These are phyloP conservation scores for Coniochaeta sp. DNA, from an alignment of 2,329 filamentous ascomycete genomes.

Conservation along the genomic window DNA sequence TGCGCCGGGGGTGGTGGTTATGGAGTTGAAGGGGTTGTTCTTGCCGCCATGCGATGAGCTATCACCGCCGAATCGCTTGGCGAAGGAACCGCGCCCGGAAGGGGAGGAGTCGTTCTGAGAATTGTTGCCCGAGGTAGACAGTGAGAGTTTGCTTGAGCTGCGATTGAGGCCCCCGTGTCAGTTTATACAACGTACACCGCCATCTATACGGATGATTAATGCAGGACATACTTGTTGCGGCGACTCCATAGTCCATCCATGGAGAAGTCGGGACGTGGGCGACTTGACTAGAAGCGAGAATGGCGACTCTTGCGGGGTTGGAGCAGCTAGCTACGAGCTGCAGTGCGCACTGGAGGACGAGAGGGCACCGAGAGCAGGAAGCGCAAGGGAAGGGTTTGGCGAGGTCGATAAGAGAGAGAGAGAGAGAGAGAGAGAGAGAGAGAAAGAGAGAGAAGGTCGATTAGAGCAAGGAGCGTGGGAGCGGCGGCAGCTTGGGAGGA, in stretches of 20 bases:
- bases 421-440: too few relatives aligned
- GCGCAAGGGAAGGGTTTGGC: neutral
- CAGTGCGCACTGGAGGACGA: neutral
- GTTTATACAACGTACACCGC: neutral
- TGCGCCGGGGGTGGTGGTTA: slow-evolving; percentile 64
- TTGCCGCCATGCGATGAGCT: slow-evolving; percentile 64
- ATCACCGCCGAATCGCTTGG: slow-evolving; percentile 70
- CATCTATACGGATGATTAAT: neutral
- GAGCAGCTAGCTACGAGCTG: slow-evolving; percentile 2
- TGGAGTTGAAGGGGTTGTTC: slow-evolving; percentile 70
- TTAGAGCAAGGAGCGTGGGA: neutral
- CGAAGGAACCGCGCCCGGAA: slow-evolving; percentile 44
- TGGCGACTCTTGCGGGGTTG: neutral
- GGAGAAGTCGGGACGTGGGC: slow-evolving; percentile 23
- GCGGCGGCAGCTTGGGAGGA: neutral
- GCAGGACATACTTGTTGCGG: slow-evolving; percentile 67
- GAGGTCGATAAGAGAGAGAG: neutral
- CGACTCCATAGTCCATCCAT: slow-evolving; percentile 71
- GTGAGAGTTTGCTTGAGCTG: slow-evolving; percentile 83
- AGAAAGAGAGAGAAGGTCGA: too few relatives aligned
- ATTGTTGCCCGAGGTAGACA: slow-evolving; percentile 61
- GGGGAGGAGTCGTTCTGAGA: slow-evolving; percentile 35
- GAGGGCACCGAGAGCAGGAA: neutral
- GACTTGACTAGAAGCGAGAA: slow-evolving; percentile 8
- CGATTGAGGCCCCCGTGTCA: slow-evolving; percentile 10